These are phyloP conservation scores for Iris macrosiphon DNA, from an alignment of 106 monocot genomes.

Conservation along the genomic window DNA sequence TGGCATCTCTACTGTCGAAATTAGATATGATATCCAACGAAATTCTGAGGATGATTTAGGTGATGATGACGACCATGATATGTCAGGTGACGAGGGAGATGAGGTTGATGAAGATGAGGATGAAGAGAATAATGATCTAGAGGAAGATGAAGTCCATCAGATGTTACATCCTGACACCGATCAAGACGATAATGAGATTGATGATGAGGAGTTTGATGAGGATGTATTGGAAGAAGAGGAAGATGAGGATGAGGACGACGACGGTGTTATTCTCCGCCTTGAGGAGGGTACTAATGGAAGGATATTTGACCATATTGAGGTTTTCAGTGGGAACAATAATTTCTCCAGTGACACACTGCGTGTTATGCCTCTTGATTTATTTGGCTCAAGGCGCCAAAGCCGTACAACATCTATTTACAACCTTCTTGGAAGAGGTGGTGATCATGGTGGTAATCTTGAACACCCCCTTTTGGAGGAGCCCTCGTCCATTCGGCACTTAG, in stretches of 20 bases:
- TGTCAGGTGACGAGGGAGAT: conserved; percentile 67
- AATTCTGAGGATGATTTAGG: conserved; percentile 52
- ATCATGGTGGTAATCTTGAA: conserved; percentile 47
- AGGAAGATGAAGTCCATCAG: conserved; percentile 86
- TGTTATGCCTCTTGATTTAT: conserved; percentile 86
- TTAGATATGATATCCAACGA: conserved; percentile 75
- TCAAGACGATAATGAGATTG: conserved; percentile 97
- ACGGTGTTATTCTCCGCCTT: conserved; percentile 72
- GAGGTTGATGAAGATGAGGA: conserved; percentile 69
- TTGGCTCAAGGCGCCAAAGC: conserved; percentile 80
- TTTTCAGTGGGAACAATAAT: conserved; percentile 61
- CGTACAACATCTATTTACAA: conserved; percentile 81
- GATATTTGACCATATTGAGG: conserved; percentile 96
- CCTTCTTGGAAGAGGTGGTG: conserved; percentile 73
- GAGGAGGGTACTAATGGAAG: conserved; percentile 96
- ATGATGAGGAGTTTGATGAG: conserved; percentile 92
- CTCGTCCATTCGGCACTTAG: conserved; percentile 42
- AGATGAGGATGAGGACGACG: conserved; percentile 91
- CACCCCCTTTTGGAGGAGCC: conserved; percentile 89
- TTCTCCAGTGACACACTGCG: conserved; percentile 70
- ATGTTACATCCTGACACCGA: conserved; percentile 95
- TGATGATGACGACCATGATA: conserved; percentile 79
- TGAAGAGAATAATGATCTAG: conserved; percentile 80
- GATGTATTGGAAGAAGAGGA: too few species aligned
- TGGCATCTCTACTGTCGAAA: conserved; percentile 77